Evolutionary conservation across 2,329 filamentous ascomycete species (phyloP).

Genomic region (Bipolaris cookei): DNA sequence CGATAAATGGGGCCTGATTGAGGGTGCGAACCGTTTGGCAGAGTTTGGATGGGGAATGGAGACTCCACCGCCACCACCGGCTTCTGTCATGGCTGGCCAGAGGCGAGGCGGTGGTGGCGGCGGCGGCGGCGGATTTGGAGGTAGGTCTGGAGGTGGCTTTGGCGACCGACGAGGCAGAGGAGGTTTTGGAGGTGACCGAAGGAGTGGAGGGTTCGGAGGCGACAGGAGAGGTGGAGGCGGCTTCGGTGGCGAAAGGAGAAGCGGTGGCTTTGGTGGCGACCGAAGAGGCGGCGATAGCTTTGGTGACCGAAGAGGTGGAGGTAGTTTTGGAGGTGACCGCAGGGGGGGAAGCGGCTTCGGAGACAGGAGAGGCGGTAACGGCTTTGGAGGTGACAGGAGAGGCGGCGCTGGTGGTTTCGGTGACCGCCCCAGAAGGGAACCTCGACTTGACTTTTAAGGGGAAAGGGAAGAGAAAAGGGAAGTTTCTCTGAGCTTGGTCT

Average conservation of each 20-base stretch:
- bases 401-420: conserved; percentile 17
- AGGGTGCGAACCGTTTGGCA: conserved; percentile 54
- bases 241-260: conserved; percentile 15
- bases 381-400: conserved; percentile 15
- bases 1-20: conserved; percentile 52
- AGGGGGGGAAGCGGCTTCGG: conserved; percentile 10
- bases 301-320: conserved; percentile 22
- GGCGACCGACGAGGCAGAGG: conserved; percentile 24
- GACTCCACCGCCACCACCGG: conserved; percentile 45
- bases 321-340: conserved; percentile 16
- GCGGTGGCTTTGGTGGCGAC: conserved; percentile 18
- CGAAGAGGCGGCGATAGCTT: conserved; percentile 19
- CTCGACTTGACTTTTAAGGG: conserved; percentile 15
- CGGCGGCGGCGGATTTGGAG: conserved; percentile 15
- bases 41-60: conserved; percentile 56
- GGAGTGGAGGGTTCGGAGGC: conserved; percentile 18
- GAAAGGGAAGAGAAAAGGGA: not conserved
- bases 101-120: conserved; percentile 22
- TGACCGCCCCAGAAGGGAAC: conserved; percentile 21
- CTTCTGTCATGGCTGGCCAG: conserved; percentile 25
- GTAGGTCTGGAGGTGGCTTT: conserved; percentile 18
- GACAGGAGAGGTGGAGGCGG: conserved; percentile 20
- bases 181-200: conserved; percentile 8
- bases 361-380: conserved; percentile 15
- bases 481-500: not conserved